Evolutionary conservation across 192 early-diverging fungal species (phyloP).

Genomic region (Podila horticola): DNA sequence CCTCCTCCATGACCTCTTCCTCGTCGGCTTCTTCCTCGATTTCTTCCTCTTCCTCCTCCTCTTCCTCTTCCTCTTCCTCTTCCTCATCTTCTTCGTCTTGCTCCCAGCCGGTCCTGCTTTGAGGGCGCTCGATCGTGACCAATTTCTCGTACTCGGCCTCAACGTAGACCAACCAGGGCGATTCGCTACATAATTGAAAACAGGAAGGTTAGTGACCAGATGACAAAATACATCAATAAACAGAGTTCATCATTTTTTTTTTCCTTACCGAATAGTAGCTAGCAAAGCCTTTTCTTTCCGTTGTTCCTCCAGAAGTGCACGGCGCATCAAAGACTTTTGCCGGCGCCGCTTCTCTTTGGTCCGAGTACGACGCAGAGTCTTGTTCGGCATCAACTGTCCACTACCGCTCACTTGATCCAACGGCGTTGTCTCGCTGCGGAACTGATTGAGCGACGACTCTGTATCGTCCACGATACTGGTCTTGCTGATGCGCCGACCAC

Average conservation of each 20-base stretch:
- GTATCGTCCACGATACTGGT: no score
- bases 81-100: conserved; percentile 43
- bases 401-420: no score
- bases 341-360: conserved; percentile 20
- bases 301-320: conserved; percentile 31
- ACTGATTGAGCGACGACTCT: no score
- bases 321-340: conserved; percentile 23
- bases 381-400: background rate
- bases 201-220: background rate
- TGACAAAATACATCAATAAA: background rate
- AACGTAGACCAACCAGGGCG: conserved; percentile 45
- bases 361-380: conserved; percentile 8
- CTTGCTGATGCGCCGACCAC: background rate
- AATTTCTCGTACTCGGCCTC: conserved; percentile 45
- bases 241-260: background rate
- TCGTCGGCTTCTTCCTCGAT: conserved; percentile 2
- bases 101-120: conserved; percentile 36
- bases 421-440: no score
- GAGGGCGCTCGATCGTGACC: conserved; percentile 39
- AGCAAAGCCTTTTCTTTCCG: conserved; percentile 46
- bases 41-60: conserved; percentile 13
- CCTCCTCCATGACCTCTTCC: background rate
- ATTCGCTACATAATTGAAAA: conserved; percentile 21
- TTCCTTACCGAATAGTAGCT: conserved; percentile 41
- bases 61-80: conserved; percentile 35